Conservation (phyloP, 176 grass and related monocot genomes). For the Metroxylon sagu region DNA sequence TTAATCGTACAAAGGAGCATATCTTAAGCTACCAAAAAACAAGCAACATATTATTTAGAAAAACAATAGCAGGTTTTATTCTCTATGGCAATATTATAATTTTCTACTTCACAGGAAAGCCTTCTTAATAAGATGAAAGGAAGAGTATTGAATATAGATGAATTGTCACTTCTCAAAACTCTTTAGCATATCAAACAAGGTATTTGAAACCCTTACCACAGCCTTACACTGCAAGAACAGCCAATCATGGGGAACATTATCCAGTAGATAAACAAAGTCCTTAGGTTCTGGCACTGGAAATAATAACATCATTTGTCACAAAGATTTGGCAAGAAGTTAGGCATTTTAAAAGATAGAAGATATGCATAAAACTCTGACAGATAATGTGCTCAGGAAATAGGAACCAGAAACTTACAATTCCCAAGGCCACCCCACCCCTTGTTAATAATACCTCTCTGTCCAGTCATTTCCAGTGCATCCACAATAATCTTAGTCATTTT, state of each 20-base stretch:
- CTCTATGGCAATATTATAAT: no score
- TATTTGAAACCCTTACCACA: constrained; percentile 40
- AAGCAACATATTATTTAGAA: no score
- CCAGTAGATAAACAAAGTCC: constrained; percentile 74
- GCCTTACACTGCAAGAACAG: constrained; percentile 91
- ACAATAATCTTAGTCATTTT: constrained; percentile 92
- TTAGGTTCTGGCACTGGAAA: constrained; percentile 68
- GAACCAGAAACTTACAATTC: constrained; percentile 51
- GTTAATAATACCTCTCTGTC: constrained; percentile 94
- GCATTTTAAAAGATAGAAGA: constrained; percentile 11
- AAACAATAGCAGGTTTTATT: no score
- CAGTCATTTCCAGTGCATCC: constrained; percentile 59
- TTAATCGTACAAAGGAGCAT: no score
- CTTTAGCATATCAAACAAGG: no score
- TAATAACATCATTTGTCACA: constrained; percentile 18
- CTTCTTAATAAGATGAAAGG: no score
- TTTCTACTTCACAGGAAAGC: no score
- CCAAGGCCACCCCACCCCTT: constrained; percentile 99
- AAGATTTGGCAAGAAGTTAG: background rate
- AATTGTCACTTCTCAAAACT: no score
- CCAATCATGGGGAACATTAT: constrained; percentile 95
- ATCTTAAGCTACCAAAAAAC: no score
- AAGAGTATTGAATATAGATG: no score
- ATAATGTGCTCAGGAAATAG: background rate
- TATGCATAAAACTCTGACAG: background rate